phyloP scores from a whole-genome alignment of 2,329 filamentous ascomycete genomes.

The Fusarium nodosum region DNA sequence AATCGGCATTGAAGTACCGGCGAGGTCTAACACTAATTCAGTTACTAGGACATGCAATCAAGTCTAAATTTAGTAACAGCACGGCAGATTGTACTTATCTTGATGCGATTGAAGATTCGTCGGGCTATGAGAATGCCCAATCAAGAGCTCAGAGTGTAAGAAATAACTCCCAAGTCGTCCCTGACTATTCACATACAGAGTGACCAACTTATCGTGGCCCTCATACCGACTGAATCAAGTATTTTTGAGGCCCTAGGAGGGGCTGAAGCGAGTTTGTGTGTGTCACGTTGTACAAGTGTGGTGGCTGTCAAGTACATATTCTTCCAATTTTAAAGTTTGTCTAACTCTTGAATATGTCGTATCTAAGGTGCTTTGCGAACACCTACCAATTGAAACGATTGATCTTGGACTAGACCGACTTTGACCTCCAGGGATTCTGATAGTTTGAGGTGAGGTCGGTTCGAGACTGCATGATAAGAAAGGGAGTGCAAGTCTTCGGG shows the following conservation, averaged over 20 bases:
- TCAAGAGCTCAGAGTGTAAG: background rate
- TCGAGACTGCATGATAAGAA: fast-evolving
- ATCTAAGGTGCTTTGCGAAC: background rate
- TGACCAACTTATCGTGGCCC: background rate
- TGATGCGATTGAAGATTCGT: background rate
- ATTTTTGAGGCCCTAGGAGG: background rate
- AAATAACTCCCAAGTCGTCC: background rate
- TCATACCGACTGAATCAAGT: background rate
- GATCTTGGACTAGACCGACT: too few relatives aligned
- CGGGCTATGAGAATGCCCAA: background rate
- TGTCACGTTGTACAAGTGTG: background rate
- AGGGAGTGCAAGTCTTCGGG: background rate
- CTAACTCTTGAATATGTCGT: background rate
- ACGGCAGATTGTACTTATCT: background rate
- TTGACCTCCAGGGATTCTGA: fast-evolving
- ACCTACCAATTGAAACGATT: background rate
- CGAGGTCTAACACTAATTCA: background rate
- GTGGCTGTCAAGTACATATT: background rate
- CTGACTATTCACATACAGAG: background rate
- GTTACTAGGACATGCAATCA: background rate
- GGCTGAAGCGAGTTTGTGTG: background rate
- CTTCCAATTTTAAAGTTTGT: background rate
- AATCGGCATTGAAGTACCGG: background rate
- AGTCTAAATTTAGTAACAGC: background rate
- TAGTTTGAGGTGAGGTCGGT: fast-evolving